Conservation (phyloP, 1,284 basidiomycete species). For the Trametes versicolor region DNA sequence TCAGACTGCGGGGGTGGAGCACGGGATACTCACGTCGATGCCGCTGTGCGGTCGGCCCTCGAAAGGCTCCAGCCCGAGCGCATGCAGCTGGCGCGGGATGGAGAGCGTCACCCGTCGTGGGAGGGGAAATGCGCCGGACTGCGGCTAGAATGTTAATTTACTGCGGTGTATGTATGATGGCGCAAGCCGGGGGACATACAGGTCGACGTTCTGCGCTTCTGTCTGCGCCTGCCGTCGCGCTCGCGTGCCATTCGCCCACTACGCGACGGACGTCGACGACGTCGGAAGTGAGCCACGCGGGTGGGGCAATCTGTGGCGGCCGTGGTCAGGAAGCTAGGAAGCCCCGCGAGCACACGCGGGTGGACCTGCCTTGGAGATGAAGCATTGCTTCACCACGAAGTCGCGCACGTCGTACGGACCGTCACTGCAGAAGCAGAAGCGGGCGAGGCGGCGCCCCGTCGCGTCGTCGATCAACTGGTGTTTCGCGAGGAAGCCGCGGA, state of each 20-base stretch:
- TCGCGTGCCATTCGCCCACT: conserved; percentile 57
- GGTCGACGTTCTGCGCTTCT: conserved; percentile 34
- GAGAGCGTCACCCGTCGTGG: conserved; percentile 57
- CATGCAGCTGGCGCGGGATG: conserved; percentile 68
- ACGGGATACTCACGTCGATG: conserved; percentile 75
- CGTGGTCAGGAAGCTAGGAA: conserved; percentile 14
- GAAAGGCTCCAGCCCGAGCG: conserved; percentile 71
- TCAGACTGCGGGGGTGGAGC: not conserved
- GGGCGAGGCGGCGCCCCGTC: conserved; percentile 63
- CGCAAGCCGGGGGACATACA: conserved; percentile 28
- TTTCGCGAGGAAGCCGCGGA: conserved; percentile 76
- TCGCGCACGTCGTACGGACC: conserved; percentile 87
- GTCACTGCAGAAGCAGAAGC: conserved; percentile 82
- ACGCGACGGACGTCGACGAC: conserved; percentile 73
- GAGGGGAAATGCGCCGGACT: conserved; percentile 37
- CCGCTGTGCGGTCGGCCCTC: conserved; percentile 88
- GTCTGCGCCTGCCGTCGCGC: conserved; percentile 13
- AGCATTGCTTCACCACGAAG: conserved; percentile 88
- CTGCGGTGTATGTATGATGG: conserved; percentile 17
- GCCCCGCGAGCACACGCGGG: conserved; percentile 16
- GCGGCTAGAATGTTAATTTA: conserved; percentile 9
- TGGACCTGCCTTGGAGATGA: conserved; percentile 76
- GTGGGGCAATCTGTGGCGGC: conserved; percentile 65
- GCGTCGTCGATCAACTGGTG: conserved; percentile 70
- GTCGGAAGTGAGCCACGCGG: conserved; percentile 75